phyloP scores from a whole-genome alignment of 257 asterid species.

The Rehmannia glutinosa region DNA sequence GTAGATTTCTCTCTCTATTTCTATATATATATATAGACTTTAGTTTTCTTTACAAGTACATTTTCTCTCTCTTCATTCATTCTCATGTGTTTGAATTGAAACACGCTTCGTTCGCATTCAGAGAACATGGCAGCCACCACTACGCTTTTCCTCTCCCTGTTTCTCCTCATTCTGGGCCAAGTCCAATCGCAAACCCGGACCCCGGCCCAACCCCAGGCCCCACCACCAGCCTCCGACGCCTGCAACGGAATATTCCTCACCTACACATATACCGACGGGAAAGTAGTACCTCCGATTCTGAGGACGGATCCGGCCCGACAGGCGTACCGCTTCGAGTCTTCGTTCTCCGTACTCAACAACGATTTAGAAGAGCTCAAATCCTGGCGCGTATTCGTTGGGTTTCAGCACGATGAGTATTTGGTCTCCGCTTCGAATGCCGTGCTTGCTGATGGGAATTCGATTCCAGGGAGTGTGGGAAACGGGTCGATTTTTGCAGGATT shows the following conservation, averaged over 20 bases:
- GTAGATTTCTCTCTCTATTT: slow-evolving; percentile 8
- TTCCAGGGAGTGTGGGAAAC: slow-evolving; percentile 67
- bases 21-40: neutral
- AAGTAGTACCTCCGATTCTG: slow-evolving; percentile 48
- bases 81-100: slow-evolving; percentile 19
- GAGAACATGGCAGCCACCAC: slow-evolving; percentile 29
- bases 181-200: slow-evolving; percentile 28
- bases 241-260: slow-evolving; percentile 63
- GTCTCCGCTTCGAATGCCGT: slow-evolving; percentile 79
- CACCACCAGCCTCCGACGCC: slow-evolving; percentile 41
- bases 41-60: no score
- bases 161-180: slow-evolving; percentile 9
- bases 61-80: slow-evolving; percentile 20
- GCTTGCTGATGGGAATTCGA: slow-evolving; percentile 58
- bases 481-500: slow-evolving; percentile 76
- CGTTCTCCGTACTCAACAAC: slow-evolving; percentile 52
- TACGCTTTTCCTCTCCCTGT: slow-evolving; percentile 1
- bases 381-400: slow-evolving; percentile 83
- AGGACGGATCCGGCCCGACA: slow-evolving; percentile 32
- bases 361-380: slow-evolving; percentile 61
- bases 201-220: slow-evolving; percentile 22
- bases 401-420: slow-evolving; percentile 60
- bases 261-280: slow-evolving; percentile 42
- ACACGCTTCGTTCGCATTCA: neutral
- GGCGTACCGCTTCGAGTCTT: slow-evolving; percentile 70